A percentile compares a stretch with the other conserved stretches of the same genome.
phyloP scores from a whole-genome alignment of 306 rosid genomes.

The Fagus sylvatica region DNA sequence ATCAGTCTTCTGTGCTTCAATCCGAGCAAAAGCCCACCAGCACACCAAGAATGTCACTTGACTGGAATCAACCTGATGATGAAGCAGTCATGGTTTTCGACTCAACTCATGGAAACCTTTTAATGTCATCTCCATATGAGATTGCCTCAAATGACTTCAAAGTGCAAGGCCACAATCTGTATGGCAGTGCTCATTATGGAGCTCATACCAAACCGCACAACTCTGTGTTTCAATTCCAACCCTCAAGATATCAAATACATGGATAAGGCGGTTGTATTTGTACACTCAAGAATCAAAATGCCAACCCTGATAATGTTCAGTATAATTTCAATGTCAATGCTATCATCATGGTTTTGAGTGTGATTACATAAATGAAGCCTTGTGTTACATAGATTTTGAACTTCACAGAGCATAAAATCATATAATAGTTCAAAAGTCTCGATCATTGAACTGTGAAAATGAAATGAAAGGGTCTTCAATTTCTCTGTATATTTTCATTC shows the following conservation, averaged over 20 bases:
- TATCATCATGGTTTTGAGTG: constrained; percentile 27
- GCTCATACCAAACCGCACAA: constrained; percentile 44
- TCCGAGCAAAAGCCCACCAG: constrained; percentile 40
- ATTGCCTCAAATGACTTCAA: constrained; percentile 39
- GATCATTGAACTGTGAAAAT: constrained; percentile 18
- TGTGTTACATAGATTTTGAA: constrained; percentile 26
- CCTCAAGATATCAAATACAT: constrained; percentile 47
- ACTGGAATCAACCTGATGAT: constrained; percentile 41
- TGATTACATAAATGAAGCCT: constrained; percentile 40
- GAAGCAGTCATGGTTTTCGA: constrained; percentile 50
- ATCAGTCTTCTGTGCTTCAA: constrained; percentile 39
- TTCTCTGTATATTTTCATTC: background rate
- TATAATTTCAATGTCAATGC: constrained; percentile 17
- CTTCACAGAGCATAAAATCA: constrained; percentile 20
- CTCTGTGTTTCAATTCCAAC: constrained; percentile 40
- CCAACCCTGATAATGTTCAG: constrained; percentile 32
- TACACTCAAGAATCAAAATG: constrained; percentile 38
- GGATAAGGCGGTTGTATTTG: constrained; percentile 36
- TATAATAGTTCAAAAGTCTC: constrained; percentile 25
- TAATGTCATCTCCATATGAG: constrained; percentile 49
- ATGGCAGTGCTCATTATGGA: constrained; percentile 49
- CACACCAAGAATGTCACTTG: constrained; percentile 34
- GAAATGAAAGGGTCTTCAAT: background rate
- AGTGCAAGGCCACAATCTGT: constrained; percentile 48
- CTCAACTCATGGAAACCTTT: constrained; percentile 43